Conservation (phyloP, 1,139 yeast species). For the Candida albicans region DNA sequence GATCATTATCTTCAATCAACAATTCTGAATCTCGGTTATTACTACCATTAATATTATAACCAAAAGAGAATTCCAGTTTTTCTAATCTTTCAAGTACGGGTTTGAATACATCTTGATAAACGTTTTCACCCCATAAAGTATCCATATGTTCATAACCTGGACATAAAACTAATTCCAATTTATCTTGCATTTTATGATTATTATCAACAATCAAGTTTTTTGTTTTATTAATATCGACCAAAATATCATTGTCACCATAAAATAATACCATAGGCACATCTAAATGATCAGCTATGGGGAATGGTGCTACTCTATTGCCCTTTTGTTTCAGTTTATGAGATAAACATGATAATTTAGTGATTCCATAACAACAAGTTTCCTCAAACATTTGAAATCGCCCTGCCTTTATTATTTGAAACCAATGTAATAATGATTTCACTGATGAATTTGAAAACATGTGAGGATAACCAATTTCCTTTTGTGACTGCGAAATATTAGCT, state of each 20-base stretch:
- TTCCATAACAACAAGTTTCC: conserved; percentile 36
- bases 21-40: not conserved
- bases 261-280: conserved; percentile 43
- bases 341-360: conserved; percentile 23
- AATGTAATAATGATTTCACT: conserved; percentile 46
- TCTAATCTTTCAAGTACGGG: conserved; percentile 16
- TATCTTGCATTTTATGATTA: conserved; percentile 25
- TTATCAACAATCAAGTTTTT: conserved; percentile 24
- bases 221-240: conserved; percentile 41
- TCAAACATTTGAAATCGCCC: conserved; percentile 49
- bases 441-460: conserved; percentile 50
- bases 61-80: not conserved
- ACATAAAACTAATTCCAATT: conserved; percentile 25
- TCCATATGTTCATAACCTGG: conserved; percentile 38
- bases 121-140: conserved; percentile 34
- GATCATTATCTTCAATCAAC: not conserved
- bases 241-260: conserved; percentile 42
- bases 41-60: not conserved
- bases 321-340: conserved; percentile 25
- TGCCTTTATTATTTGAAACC: conserved; percentile 48
- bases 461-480: conserved; percentile 44
- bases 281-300: conserved; percentile 46
- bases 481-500: conserved; percentile 30
- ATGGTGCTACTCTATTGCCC: conserved; percentile 56
- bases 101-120: conserved; percentile 29